These are phyloP conservation scores for Blastobotrys niveus DNA, from an alignment of 1,139 yeast genomes.

Conservation along the genomic window DNA sequence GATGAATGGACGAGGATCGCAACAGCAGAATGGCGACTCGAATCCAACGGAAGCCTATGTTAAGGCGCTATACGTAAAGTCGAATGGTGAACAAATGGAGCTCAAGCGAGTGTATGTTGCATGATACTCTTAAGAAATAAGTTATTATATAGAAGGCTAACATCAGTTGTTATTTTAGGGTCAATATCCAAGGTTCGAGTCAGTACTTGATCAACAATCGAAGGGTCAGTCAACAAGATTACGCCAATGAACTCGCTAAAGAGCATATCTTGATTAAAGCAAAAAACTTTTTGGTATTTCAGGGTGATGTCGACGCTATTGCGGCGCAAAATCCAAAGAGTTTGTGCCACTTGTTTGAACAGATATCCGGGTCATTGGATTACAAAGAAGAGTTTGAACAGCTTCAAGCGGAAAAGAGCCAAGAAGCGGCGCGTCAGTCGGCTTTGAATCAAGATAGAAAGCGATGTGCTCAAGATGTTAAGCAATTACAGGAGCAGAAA, in stretches of 20 bases:
- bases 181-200: conserved; percentile 48
- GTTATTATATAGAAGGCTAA: background rate
- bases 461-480: conserved; percentile 69
- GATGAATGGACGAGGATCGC: no score
- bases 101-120: conserved; percentile 27
- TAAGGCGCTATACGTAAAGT: conserved; percentile 67
- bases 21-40: conserved; percentile 9
- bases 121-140: background rate
- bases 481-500: conserved; percentile 72
- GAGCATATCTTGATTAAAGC: conserved; percentile 87
- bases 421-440: conserved; percentile 54
- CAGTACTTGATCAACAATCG: conserved; percentile 64
- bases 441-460: conserved; percentile 64
- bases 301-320: conserved; percentile 92
- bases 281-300: conserved; percentile 86
- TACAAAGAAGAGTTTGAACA: conserved; percentile 61
- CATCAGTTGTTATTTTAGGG: conserved; percentile 2
- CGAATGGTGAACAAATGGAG: conserved; percentile 37
- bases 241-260: conserved; percentile 58
- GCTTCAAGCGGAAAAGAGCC: conserved; percentile 56
- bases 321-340: conserved; percentile 84
- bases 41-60: conserved; percentile 70
- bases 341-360: conserved; percentile 68
- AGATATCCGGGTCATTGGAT: conserved; percentile 75
- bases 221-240: conserved; percentile 59